Evolutionary conservation across 2,329 filamentous ascomycete species (phyloP), one percentile per base, ranked within the genome.

Genomic region (Ophidiomyces ophidiicola): DNA sequence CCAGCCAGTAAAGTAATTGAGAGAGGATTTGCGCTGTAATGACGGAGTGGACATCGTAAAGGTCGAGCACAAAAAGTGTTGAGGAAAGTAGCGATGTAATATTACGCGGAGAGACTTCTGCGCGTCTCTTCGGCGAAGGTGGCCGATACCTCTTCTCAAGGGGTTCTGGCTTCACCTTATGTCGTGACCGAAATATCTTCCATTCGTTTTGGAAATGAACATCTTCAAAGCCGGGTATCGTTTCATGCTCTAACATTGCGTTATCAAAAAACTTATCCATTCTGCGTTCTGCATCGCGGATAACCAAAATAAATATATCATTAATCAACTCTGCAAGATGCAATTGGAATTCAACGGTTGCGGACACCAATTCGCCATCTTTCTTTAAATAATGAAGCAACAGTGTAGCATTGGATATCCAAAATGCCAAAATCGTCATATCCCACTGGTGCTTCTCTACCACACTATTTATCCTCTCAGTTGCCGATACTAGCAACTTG

Each of bases 1-100:
- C 83, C 11, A 98, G 72, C 90, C 90, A 98, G 64, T 94, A 98
- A 31, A 96, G 71, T 1, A 98, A 70, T 55, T 98, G 90, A 3
- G 87, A 83, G 18, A 94, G 67, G 42, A 96, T 85, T 56, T 98
- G 90, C 1, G 86, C 74, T 11, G 78, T 86, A 54, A 98, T 96
- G 48, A 98, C 86, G 0, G 90, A 94, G 63, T 98, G 90, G 15
- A 98, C 86, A 53, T 98, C 90, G 63, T 98, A 98, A n/a, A 98
- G 72, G 58, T 98, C 90, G 19, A 98, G 74, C 14, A 98, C 90
- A 57, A 98, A 98, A 10, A 98, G 70, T 0, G 90, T 96, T 2
- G 90, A 96, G 0, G 87, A 94, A 10, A 98, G 72, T 6, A 98
- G 71, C 0, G 90, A 96, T 1, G 87, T 96, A 46, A 98, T 87